A percentile compares a stretch with the other conserved stretches of the same genome.
phyloP scores from a whole-genome alignment of 257 asterid genomes.

The Nicotiana obtusifolia region DNA sequence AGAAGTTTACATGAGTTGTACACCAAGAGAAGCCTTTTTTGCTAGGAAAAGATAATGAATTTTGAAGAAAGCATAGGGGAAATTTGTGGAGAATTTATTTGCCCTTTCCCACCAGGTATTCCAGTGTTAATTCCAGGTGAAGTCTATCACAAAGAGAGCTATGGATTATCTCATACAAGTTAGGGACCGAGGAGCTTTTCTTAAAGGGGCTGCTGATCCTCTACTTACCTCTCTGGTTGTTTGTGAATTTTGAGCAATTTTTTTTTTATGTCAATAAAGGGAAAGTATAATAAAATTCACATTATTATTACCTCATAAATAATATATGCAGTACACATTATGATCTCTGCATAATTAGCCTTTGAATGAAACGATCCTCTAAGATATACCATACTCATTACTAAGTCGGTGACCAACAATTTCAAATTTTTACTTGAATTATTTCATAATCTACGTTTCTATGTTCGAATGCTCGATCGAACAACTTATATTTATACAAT shows the following conservation, averaged over 20 bases:
- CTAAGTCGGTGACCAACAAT: too few species aligned
- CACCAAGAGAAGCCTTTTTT: constrained; percentile 79
- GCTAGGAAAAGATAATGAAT: constrained; percentile 40
- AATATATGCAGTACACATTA: too few species aligned
- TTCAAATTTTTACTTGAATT: too few species aligned
- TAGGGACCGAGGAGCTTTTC: constrained; percentile 42
- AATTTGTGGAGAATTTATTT: constrained; percentile 57
- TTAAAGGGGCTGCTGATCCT: constrained; percentile 62
- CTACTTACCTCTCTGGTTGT: constrained; percentile 40
- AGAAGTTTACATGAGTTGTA: constrained; percentile 33
- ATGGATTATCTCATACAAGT: constrained; percentile 42
- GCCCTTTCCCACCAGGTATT: constrained; percentile 61
- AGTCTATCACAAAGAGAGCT: constrained; percentile 45
- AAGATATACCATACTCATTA: too few species aligned
- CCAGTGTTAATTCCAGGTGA: constrained; percentile 55
- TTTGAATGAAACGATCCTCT: too few species aligned
- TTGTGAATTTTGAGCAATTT: constrained; percentile 19
- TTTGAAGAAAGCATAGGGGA: constrained; percentile 44
- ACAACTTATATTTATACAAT: too few species aligned
- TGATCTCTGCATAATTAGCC: too few species aligned
- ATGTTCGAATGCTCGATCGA: too few species aligned
- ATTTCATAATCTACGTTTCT: too few species aligned
- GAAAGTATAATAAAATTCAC: neutral
- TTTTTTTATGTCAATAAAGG: neutral
- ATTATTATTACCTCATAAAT: too few species aligned